Evolutionary conservation across 306 rosid species (phyloP).

Genomic region (Fragaria iinumae): DNA sequence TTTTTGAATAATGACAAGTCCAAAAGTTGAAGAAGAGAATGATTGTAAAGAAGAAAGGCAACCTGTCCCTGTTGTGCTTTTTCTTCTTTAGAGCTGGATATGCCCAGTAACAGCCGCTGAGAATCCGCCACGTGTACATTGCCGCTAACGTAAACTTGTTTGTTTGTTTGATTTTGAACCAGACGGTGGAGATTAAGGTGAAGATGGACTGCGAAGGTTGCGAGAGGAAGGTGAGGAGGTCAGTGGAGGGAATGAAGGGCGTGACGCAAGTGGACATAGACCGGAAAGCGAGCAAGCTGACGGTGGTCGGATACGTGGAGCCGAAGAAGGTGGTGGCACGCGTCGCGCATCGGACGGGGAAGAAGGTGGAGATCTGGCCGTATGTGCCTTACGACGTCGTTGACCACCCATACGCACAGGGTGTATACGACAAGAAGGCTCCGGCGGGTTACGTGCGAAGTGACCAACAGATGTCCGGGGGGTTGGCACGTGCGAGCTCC

Average conservation of each 20-base stretch:
- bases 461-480: conserved; percentile 29
- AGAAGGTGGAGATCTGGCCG: conserved; percentile 82
- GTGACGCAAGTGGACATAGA: conserved; percentile 62
- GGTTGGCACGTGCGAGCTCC: conserved; percentile 78
- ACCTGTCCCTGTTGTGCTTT: background rate
- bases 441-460: conserved; percentile 77
- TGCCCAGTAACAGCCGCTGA: background rate
- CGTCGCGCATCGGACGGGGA: conserved; percentile 72
- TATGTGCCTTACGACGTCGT: conserved; percentile 84
- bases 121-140: background rate
- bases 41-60: background rate
- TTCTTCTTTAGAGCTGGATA: background rate
- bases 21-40: background rate
- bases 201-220: conserved; percentile 92
- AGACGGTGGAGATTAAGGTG: conserved; percentile 89
- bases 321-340: conserved; percentile 61
- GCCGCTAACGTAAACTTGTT: background rate
- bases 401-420: conserved; percentile 66
- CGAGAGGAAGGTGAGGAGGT: conserved; percentile 64
- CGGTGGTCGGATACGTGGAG: conserved; percentile 67
- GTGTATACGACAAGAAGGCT: conserved; percentile 75
- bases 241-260: conserved; percentile 81
- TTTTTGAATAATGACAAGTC: background rate
- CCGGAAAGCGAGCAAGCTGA: conserved; percentile 63
- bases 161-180: conserved; percentile 4